Percentiles rank a stretch among this genome's conserved stretches.
Conservation (phyloP, 2,329 filamentous ascomycete species). For the Monilinia aucupariae region DNA sequence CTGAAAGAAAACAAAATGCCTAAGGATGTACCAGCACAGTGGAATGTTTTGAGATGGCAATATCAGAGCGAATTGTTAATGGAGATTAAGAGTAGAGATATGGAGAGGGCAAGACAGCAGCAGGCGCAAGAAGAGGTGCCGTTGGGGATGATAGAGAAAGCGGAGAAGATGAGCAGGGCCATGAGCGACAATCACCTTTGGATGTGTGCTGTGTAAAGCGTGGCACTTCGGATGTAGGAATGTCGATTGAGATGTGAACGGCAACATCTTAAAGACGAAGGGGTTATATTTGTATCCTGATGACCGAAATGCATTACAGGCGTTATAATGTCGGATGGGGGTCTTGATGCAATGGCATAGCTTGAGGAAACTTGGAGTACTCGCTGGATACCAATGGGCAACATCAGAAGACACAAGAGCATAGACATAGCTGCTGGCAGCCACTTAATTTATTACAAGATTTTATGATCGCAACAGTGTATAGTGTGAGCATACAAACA, state of each 20-base stretch:
- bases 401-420: neutral
- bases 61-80: constrained; percentile 9
- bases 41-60: constrained; percentile 15
- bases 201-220: constrained; percentile 9
- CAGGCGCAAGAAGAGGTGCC: neutral
- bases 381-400: neutral
- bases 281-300: no score
- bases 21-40: constrained; percentile 10
- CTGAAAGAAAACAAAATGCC: constrained; percentile 15
- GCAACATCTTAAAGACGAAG: neutral
- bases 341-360: neutral
- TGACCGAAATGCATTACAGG: neutral
- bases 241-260: neutral
- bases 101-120: neutral
- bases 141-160: neutral
- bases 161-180: neutral
- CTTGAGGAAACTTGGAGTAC: neutral
- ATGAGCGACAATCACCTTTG: constrained; percentile 6
- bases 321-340: neutral
- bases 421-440: constrained; percentile 3
- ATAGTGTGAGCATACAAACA: neutral
- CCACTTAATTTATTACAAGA: neutral
- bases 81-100: constrained; percentile 10
- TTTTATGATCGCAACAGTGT: neutral
- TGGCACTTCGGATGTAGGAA: neutral